Conservation (phyloP, 345 rosid genomes). For the Populus davidiana region DNA sequence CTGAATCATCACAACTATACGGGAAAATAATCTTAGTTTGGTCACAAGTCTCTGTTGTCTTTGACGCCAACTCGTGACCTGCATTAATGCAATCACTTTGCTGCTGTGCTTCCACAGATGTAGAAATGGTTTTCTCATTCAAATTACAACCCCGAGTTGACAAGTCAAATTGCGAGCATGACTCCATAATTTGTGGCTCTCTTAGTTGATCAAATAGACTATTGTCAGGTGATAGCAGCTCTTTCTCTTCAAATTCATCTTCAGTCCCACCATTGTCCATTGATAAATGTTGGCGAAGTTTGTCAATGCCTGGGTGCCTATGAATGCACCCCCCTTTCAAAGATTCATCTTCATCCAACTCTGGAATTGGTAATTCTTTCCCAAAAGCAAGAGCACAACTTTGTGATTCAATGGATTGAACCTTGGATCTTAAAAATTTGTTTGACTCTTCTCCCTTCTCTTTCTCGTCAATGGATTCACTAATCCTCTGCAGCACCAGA, state of each 20-base stretch:
- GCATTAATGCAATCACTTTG: conserved; percentile 18
- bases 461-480: conserved; percentile 27
- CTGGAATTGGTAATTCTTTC: conserved; percentile 40
- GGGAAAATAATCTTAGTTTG: conserved; percentile 12
- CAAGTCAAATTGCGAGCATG: conserved; percentile 2
- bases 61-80: conserved; percentile 18
- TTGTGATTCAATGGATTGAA: conserved; percentile 20
- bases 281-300: conserved; percentile 2
- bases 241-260: conserved; percentile 23
- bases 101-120: conserved; percentile 24
- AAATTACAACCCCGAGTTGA: conserved; percentile 14
- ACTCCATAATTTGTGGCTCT: conserved; percentile 17
- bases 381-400: conserved; percentile 32
- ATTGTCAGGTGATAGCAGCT: conserved; percentile 9
- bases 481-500: conserved; percentile 13
- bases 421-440: conserved; percentile 25
- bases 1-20: conserved; percentile 18
- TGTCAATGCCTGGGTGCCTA: conserved; percentile 12
- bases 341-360: conserved; percentile 28
- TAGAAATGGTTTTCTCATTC: conserved; percentile 25
- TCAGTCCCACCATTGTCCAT: conserved; percentile 14
- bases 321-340: conserved; percentile 15
- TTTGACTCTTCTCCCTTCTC: conserved; percentile 18
- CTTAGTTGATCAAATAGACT: conserved; percentile 16
- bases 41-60: conserved; percentile 10